phyloP scores from a whole-genome alignment of 2,329 filamentous ascomycete species.

The Aureobasidium zeae region DNA sequence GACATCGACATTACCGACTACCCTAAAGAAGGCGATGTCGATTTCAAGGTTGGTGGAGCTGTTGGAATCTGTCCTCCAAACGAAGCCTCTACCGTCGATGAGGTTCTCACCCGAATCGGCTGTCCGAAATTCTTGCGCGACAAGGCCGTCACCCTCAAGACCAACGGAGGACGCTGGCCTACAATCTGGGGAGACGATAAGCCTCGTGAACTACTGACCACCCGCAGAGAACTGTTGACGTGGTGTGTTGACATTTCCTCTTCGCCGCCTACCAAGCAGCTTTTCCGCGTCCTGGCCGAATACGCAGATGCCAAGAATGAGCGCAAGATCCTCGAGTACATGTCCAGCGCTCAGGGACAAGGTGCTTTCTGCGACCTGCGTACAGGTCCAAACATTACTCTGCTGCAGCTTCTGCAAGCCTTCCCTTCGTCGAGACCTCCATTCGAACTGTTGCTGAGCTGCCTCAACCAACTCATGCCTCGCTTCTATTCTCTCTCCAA shows the following conservation, averaged over 20 bases:
- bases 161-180: conserved; percentile 77
- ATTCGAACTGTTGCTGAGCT: conserved; percentile 68
- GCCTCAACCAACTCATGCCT: conserved; percentile 84
- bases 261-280: conserved; percentile 77
- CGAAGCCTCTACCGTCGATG: conserved; percentile 64
- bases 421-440: conserved; percentile 90
- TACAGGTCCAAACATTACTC: conserved; percentile 72
- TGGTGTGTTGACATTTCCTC: conserved; percentile 96
- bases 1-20: conserved; percentile 96
- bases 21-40: conserved; percentile 69
- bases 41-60: conserved; percentile 94
- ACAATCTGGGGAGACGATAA: conserved; percentile 95
- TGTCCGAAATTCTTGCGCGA: conserved; percentile 76
- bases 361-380: conserved; percentile 86
- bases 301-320: conserved; percentile 71
- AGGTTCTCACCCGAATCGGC: conserved; percentile 71
- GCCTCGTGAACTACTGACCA: conserved; percentile 77
- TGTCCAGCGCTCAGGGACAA: conserved; percentile 84
- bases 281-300: conserved; percentile 79
- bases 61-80: conserved; percentile 92
- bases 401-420: conserved; percentile 77
- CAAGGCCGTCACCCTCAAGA: conserved; percentile 71
- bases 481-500: conserved; percentile 98
- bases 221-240: conserved; percentile 79
- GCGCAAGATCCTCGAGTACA: conserved; percentile 76